Base-by-base conservation (phyloP, 1,284 basidiomycete genomes). In the Sanghuangporus baumii region DNA sequence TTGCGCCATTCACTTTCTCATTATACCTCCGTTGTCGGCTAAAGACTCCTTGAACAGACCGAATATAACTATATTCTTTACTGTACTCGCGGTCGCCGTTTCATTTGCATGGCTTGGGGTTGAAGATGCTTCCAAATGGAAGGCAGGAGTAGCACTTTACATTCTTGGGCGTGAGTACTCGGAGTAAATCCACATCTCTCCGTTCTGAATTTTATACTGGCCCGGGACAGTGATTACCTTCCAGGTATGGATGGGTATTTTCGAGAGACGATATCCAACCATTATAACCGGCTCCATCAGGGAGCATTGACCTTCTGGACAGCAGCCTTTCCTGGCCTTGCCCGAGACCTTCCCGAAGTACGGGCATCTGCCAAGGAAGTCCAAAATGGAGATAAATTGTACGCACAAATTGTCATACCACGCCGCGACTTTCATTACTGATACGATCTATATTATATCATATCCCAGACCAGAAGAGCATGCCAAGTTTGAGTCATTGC, bases 281-380 rank as follows among this genome's bases (percentile, higher is more conserved):
- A 60, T 37, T 16, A 34, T 38, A 8, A 63, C 40, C 0, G 2
- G n/a, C 14, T 55, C 6, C n/a, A n/a, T 31, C 60, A 88, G 83
- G 84, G 88, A 61, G 80, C 87, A 31, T 73, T 93, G 52, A 91
- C 89, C 0, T 91, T 91, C 73, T 93, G 89, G 89, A 91, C 89
- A 0, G 90, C 91, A 6, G 91, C 91, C 3, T 93, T 94, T 71
- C 90, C 91, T 0, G 88, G 88, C 12, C 78, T 93, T 8, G 87
- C 87, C 20, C 79, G 86, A 16, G 83, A 91, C 69, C 79, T 92
- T 40, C 86, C 87, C 0, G 85, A 91, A 69, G 84, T 93, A 51
- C 79, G 79, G 69, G 70, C 74, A 57, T 88, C 85, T 1, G 72
- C 77, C 2, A 65, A 65, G 2, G 73, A 80, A 56, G 78, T 74